phyloP scores from a whole-genome alignment of 306 rosid genomes.

The Luffa aegyptiaca region DNA sequence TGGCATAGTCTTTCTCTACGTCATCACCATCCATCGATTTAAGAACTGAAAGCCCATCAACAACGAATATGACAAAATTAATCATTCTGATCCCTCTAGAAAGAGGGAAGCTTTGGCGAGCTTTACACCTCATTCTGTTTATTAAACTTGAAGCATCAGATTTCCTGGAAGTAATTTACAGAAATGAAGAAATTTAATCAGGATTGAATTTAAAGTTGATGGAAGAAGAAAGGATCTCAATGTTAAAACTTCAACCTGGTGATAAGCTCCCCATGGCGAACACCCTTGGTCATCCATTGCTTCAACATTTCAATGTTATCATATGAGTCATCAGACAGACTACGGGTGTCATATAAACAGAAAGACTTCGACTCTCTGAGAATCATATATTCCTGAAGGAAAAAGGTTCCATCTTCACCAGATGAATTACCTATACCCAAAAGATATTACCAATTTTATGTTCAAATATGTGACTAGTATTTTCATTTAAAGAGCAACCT shows the following conservation, averaged over 20 bases:
- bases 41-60: constrained; percentile 52
- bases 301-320: constrained; percentile 37
- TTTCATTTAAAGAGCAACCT: not conserved
- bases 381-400: constrained; percentile 78
- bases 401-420: constrained; percentile 63
- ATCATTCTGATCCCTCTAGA: constrained; percentile 41
- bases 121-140: constrained; percentile 35
- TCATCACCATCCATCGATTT: constrained; percentile 37
- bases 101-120: constrained; percentile 20
- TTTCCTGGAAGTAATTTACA: constrained; percentile 38
- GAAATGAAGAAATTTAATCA: constrained; percentile 13
- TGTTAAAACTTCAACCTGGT: constrained; percentile 43
- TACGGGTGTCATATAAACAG: constrained; percentile 72
- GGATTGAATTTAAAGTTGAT: constrained; percentile 3
- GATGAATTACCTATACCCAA: constrained; percentile 47
- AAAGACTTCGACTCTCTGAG: constrained; percentile 53
- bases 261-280: constrained; percentile 54
- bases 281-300: constrained; percentile 77
- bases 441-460: not conserved
- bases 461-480: not conserved
- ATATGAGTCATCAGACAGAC: constrained; percentile 39
- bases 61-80: constrained; percentile 62
- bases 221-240: constrained; percentile 3
- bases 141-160: constrained; percentile 40
- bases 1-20: constrained; percentile 20